These are phyloP conservation scores for Orbilia oligospora DNA, from an alignment of 2,329 filamentous ascomycete genomes.

Conservation along the genomic window DNA sequence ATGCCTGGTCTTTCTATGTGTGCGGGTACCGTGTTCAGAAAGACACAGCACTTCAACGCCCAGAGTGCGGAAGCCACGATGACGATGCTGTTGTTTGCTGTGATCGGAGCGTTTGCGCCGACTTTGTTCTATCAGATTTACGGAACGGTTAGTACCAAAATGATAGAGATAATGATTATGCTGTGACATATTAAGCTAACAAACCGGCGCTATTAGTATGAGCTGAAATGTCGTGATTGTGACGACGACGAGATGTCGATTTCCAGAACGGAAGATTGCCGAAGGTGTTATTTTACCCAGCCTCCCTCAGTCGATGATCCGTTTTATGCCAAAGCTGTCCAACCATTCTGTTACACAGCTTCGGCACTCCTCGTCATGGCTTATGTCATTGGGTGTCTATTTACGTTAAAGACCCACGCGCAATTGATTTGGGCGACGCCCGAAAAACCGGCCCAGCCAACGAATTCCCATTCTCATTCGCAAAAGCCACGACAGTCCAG, in stretches of 20 bases:
- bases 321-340: constrained; percentile 91
- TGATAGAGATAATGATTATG: neutral
- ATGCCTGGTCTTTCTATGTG: constrained; percentile 97
- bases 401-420: constrained; percentile 94
- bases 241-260: constrained; percentile 66
- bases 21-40: constrained; percentile 96
- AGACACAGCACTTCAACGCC: constrained; percentile 98
- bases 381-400: constrained; percentile 93
- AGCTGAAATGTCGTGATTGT: constrained; percentile 85
- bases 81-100: constrained; percentile 96
- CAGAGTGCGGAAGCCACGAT: constrained; percentile 90
- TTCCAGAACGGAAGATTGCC: constrained; percentile 76
- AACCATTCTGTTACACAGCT: constrained; percentile 92
- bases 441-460: constrained; percentile 62
- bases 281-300: constrained; percentile 94
- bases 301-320: constrained; percentile 84
- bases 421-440: constrained; percentile 88
- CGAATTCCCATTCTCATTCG: constrained; percentile 31
- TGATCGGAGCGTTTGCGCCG: constrained; percentile 93
- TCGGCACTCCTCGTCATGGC: constrained; percentile 89
- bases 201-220: constrained; percentile 73
- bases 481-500: constrained; percentile 58
- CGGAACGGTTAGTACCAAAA: constrained; percentile 76
- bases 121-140: constrained; percentile 99
- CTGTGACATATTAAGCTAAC: constrained; percentile 65